Evolutionary conservation across 2,329 filamentous ascomycete genomes (phyloP).

Genomic region (Exophiala bonariae): DNA sequence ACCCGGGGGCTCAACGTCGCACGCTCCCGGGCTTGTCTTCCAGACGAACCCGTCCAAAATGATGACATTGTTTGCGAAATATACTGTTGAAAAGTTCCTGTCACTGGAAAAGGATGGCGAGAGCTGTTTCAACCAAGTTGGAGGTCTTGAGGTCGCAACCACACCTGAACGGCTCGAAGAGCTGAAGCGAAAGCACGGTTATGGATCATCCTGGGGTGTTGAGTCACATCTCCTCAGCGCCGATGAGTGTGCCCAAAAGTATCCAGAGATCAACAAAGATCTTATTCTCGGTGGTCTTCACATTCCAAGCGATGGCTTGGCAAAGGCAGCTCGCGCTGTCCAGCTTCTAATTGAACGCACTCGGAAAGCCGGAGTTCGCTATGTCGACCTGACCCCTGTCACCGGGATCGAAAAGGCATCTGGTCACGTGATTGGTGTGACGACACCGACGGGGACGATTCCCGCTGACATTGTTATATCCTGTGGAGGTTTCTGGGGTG

Average conservation of each 20-base stretch:
- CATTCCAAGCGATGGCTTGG: slow-evolving; percentile 62
- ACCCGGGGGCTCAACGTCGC: slow-evolving; percentile 66
- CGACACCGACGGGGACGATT: slow-evolving; percentile 49
- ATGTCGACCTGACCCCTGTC: slow-evolving; percentile 57
- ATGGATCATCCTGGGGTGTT: slow-evolving; percentile 62
- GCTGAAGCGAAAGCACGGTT: slow-evolving; percentile 63
- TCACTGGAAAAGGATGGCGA: slow-evolving; percentile 52
- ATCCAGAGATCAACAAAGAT: slow-evolving; percentile 56
- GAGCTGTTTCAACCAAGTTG: slow-evolving; percentile 61
- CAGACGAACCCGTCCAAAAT: slow-evolving; percentile 51
- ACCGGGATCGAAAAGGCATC: slow-evolving; percentile 55
- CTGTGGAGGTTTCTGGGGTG: slow-evolving; percentile 67
- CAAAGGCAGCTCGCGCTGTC: slow-evolving; percentile 61
- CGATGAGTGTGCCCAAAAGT: slow-evolving; percentile 54
- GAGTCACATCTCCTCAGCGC: slow-evolving; percentile 52
- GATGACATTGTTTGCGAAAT: slow-evolving; percentile 60
- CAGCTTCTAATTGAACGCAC: slow-evolving; percentile 62
- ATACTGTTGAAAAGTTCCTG: slow-evolving; percentile 62
- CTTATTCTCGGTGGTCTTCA: slow-evolving; percentile 60
- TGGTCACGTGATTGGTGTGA: slow-evolving; percentile 58
- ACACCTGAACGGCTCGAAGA: slow-evolving; percentile 60
- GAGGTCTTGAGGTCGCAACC: slow-evolving; percentile 63
- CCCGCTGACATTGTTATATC: slow-evolving; percentile 62
- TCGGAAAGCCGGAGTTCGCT: slow-evolving; percentile 57
- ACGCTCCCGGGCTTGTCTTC: slow-evolving; percentile 65